Base-by-base conservation (phyloP, 2,329 filamentous ascomycete genomes). In the Alternaria sp. region DNA sequence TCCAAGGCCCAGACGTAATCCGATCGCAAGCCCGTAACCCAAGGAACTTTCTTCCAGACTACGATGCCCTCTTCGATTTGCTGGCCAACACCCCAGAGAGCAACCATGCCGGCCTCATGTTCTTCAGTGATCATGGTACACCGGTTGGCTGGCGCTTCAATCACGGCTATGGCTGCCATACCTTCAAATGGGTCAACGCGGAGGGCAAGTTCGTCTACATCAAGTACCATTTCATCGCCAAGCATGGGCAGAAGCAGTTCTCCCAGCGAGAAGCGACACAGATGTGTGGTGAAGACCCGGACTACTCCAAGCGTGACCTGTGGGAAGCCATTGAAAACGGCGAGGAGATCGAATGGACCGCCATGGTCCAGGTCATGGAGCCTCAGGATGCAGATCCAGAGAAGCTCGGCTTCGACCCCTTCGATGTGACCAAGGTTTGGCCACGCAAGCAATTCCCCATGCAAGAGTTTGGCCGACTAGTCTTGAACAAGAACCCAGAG, bases 361-460 rank as follows among this genome's bases (percentile, higher is more conserved):
- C 78, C 4, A 73, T 78, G 44, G 76, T 82, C 4, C 80, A 82
- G 54, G 72, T 81, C 46, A 83, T 82, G 80, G 69, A 78, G 39
- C 77, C 79, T 2, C 74, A 81, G 21, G 76, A 83, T 41, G 81
- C 81, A 0, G 79, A 82, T 57, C 75, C 81, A 2, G 72, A 78
- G n/a, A 79, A 79, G 46, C 76, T 85, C n/a, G 80, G 81, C 4
- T 85, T 84, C 58, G 82, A 85, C 51, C 79, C 81, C 7, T 84
- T 85, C 59, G 82, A 85, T 61, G 77, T 84, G 4, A 84, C 83
- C 34, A 84, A 85, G 67, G 77, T 84, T 52, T 85, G 82, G 83
- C 82, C 81, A 1, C 73, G 79, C 34, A 73, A 73, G 24, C 71
- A 79, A 42, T 85, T 83, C 61, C 82, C 81, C 2, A 79, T 83